A percentile compares a stretch with the other conserved stretches of the same genome.
These are phyloP conservation scores for Triglochin maritima DNA, from an alignment of 106 monocot species.

Conservation along the genomic window DNA sequence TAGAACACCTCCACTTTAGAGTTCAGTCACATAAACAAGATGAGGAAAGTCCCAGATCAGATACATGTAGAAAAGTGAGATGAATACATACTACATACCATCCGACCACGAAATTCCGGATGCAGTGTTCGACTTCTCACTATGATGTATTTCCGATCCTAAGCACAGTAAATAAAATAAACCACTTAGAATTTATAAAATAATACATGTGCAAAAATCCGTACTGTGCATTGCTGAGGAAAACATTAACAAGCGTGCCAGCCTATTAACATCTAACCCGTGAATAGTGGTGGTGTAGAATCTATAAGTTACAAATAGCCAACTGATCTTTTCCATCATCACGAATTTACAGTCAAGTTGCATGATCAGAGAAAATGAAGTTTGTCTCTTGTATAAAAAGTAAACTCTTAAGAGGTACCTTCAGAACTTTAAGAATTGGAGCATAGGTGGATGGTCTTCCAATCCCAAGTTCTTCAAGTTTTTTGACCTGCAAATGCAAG, in stretches of 20 bases:
- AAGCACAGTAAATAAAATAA: conserved; percentile 10
- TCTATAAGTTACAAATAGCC: too few relatives aligned
- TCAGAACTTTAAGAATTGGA: conserved; percentile 79
- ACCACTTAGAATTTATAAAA: neutral
- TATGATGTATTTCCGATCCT: conserved; percentile 85
- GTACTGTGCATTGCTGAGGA: neutral
- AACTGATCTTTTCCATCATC: too few relatives aligned
- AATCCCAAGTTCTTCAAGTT: conserved; percentile 97
- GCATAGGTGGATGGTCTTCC: conserved; percentile 99
- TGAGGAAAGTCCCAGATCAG: neutral
- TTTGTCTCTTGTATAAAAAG: too few relatives aligned
- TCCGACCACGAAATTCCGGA: conserved; percentile 97
- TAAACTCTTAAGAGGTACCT: conserved; percentile 29
- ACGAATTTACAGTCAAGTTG: too few relatives aligned
- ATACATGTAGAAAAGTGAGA: neutral
- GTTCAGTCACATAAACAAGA: neutral
- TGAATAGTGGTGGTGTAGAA: too few relatives aligned
- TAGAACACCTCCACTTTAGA: too few relatives aligned
- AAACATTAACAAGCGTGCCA: too few relatives aligned
- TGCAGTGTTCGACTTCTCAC: conserved; percentile 53
- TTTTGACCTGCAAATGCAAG: conserved; percentile 57
- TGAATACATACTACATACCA: conserved; percentile 41
- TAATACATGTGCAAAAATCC: neutral
- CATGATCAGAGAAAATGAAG: too few relatives aligned
- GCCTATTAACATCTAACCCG: too few relatives aligned